Evolutionary conservation across 2,329 filamentous ascomycete species (phyloP).

Genomic region (Allantophomopsis cytisporea): DNA sequence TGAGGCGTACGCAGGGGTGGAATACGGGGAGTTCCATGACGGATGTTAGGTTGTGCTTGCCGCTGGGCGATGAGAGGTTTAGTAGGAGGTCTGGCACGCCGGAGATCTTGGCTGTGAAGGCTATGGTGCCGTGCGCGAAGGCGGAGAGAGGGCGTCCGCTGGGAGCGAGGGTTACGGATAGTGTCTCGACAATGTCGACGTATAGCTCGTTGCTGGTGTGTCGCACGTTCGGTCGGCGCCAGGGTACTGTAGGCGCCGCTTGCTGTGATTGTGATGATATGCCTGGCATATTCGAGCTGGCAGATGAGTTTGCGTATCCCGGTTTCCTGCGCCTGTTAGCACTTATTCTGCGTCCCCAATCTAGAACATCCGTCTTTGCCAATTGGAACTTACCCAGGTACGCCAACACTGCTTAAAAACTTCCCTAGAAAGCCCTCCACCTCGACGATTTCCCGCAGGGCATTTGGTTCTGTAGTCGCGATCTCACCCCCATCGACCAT

Average conservation of each 20-base stretch:
- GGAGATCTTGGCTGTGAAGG: slow-evolving; percentile 89
- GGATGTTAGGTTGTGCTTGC: slow-evolving; percentile 60
- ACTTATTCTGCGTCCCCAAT: no score
- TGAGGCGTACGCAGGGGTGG: slow-evolving; percentile 84
- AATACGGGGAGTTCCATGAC: slow-evolving; percentile 85
- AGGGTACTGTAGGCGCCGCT: slow-evolving; percentile 52
- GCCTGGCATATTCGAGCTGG: slow-evolving; percentile 15
- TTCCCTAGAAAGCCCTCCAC: slow-evolving; percentile 85
- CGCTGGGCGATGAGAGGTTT: slow-evolving; percentile 65
- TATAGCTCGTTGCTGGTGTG: slow-evolving; percentile 97
- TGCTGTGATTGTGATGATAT: slow-evolving; percentile 16
- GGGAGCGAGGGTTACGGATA: slow-evolving; percentile 78
- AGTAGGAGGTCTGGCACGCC: slow-evolving; percentile 85
- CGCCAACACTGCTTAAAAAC: slow-evolving; percentile 71
- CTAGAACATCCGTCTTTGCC: no score
- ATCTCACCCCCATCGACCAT: slow-evolving; percentile 94
- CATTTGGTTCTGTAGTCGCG: slow-evolving; percentile 85
- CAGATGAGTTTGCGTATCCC: slow-evolving; percentile 13
- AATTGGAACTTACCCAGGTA: slow-evolving; percentile 51
- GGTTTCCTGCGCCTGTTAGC: slow-evolving; percentile 11
- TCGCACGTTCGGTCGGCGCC: slow-evolving; percentile 81
- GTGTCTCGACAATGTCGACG: slow-evolving; percentile 84
- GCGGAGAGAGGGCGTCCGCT: slow-evolving; percentile 80
- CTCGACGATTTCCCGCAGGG: slow-evolving; percentile 80
- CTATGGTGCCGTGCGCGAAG: slow-evolving; percentile 82